Conservation (phyloP, 306 rosid genomes). For the Sesbania bispinosa region DNA sequence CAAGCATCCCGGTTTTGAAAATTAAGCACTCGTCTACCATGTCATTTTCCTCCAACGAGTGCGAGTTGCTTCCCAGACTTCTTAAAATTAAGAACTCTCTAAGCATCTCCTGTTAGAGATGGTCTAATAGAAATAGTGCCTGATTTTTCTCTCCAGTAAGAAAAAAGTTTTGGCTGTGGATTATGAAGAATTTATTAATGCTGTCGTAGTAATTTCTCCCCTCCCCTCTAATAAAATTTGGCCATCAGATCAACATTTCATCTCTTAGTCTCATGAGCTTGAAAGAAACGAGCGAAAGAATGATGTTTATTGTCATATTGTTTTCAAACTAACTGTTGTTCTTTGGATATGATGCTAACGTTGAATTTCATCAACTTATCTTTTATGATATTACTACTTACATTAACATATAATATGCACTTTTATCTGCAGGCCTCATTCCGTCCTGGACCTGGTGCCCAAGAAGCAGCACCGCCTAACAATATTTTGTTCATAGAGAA, state of each 20-base stretch:
- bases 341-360: not conserved
- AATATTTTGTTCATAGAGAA: slow-evolving; percentile 90
- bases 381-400: not conserved
- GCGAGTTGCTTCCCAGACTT: too few species aligned
- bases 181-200: not conserved
- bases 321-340: not conserved
- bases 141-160: not conserved
- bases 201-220: not conserved
- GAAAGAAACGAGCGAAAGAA: not conserved
- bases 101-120: too few species aligned
- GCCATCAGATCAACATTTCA: not conserved
- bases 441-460: slow-evolving; percentile 63
- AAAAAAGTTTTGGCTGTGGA: not conserved
- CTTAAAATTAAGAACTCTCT: too few species aligned
- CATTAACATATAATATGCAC: not conserved
- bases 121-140: too few species aligned
- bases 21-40: too few species aligned
- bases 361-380: not conserved
- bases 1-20: too few species aligned
- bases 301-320: not conserved
- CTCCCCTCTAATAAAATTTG: not conserved
- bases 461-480: slow-evolving; percentile 82
- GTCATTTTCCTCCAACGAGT: too few species aligned
- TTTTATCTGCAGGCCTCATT: slow-evolving; percentile 52
- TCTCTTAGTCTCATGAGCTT: not conserved